phyloP scores from a whole-genome alignment of 768 basidiomycete species.

The Dioszegia hungarica region DNA sequence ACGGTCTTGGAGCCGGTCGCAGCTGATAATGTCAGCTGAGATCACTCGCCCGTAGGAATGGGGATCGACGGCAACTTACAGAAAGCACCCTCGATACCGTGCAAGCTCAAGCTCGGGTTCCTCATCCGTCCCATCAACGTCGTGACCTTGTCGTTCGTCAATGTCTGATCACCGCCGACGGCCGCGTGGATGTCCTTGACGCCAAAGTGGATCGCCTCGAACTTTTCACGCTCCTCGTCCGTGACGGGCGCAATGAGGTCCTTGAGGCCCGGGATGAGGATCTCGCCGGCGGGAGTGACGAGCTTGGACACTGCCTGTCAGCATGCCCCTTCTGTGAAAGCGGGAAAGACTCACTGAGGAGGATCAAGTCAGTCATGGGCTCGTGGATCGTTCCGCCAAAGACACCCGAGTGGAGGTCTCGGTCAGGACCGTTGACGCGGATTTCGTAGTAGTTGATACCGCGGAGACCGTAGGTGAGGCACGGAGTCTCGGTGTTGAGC shows the following conservation, averaged over 20 bases:
- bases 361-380: slow-evolving; percentile 90
- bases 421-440: slow-evolving; percentile 71
- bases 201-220: slow-evolving; percentile 67
- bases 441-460: slow-evolving; percentile 83
- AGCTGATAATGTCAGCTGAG: slow-evolving; percentile 22
- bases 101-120: slow-evolving; percentile 76
- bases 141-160: slow-evolving; percentile 68
- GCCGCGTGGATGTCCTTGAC: slow-evolving; percentile 66
- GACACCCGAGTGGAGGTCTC: slow-evolving; percentile 81
- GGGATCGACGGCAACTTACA: too few relatives aligned
- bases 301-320: slow-evolving; percentile 63
- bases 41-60: too few relatives aligned
- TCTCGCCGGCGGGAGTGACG: slow-evolving; percentile 70
- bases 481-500: slow-evolving; percentile 54
- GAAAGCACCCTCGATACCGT: slow-evolving; percentile 95
- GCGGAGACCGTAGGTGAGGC: slow-evolving; percentile 75
- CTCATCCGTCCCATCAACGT: slow-evolving; percentile 90
- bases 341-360: slow-evolving; percentile 52
- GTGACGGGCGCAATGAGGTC: slow-evolving; percentile 73
- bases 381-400: slow-evolving; percentile 51
- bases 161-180: slow-evolving; percentile 68
- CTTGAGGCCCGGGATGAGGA: slow-evolving; percentile 82
- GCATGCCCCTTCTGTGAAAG: neutral
- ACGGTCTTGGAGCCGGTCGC: slow-evolving; percentile 60
- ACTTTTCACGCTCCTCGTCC: slow-evolving; percentile 69